phyloP scores from a whole-genome alignment of 192 early-diverging fungal species.

The Piromyces sp. region DNA sequence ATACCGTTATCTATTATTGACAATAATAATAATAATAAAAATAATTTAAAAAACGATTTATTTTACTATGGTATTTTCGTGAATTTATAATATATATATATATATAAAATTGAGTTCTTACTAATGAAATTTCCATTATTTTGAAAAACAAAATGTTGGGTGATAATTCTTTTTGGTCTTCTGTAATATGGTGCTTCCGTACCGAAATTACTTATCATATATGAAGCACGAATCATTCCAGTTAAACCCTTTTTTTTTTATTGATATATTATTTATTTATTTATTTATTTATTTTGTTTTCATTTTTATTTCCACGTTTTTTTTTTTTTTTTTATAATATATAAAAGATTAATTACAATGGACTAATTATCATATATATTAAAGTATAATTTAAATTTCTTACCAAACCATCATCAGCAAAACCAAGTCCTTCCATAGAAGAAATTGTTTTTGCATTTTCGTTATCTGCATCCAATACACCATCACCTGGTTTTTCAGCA shows the following conservation, averaged over 20 bases:
- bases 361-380: no score
- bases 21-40: not conserved
- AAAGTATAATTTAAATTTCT: no score
- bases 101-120: not conserved
- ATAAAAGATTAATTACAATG: no score
- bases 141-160: not conserved
- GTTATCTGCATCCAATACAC: not conserved
- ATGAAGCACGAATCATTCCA: not conserved
- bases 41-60: no score
- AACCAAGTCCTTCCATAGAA: not conserved
- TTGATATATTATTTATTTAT: no score
- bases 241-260: not conserved
- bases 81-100: no score
- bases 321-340: no score
- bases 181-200: not conserved
- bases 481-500: not conserved
- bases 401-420: not conserved
- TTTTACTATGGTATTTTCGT: no score
- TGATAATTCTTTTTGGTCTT: not conserved
- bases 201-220: not conserved
- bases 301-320: no score
- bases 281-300: no score
- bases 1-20: not conserved
- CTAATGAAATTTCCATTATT: not conserved
- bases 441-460: not conserved